Conservation (phyloP, 176 grass and related monocot genomes). For the Carex pumila region DNA sequence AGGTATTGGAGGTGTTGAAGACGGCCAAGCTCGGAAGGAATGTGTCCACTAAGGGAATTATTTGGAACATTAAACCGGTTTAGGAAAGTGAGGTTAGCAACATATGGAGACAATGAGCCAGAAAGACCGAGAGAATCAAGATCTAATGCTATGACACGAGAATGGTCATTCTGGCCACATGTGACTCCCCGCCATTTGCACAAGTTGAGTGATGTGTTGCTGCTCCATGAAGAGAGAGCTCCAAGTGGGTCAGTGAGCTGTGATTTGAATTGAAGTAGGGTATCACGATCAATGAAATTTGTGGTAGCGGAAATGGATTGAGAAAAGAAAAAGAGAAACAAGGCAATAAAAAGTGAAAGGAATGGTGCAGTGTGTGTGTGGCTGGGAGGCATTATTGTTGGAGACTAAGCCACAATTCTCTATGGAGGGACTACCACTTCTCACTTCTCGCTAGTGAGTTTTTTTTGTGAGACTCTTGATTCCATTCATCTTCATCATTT, state of each 20-base stretch:
- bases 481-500: too few relatives aligned
- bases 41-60: slow-evolving; percentile 33
- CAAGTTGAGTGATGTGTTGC: slow-evolving; percentile 22
- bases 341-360: not conserved
- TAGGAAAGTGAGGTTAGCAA: slow-evolving; percentile 42
- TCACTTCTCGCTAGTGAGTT: not conserved
- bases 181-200: slow-evolving; percentile 45
- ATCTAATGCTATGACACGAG: slow-evolving; percentile 27
- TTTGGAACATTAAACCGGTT: slow-evolving; percentile 23
- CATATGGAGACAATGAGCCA: slow-evolving; percentile 27
- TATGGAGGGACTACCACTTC: not conserved
- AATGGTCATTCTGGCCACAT: slow-evolving; percentile 10
- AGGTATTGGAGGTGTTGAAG: slow-evolving; percentile 26
- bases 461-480: too few relatives aligned
- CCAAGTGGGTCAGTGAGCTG: slow-evolving; percentile 25
- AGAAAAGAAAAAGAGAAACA: slow-evolving; percentile 14
- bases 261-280: slow-evolving; percentile 46
- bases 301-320: not conserved
- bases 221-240: slow-evolving; percentile 37
- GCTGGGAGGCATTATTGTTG: not conserved
- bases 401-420: too few relatives aligned
- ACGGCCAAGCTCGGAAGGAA: slow-evolving; percentile 33
- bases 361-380: not conserved
- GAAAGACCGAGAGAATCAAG: slow-evolving; percentile 24
- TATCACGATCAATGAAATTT: slow-evolving; percentile 10